Evolutionary conservation across 2,329 filamentous ascomycete species (phyloP).

Genomic region (Cytospora mali): DNA sequence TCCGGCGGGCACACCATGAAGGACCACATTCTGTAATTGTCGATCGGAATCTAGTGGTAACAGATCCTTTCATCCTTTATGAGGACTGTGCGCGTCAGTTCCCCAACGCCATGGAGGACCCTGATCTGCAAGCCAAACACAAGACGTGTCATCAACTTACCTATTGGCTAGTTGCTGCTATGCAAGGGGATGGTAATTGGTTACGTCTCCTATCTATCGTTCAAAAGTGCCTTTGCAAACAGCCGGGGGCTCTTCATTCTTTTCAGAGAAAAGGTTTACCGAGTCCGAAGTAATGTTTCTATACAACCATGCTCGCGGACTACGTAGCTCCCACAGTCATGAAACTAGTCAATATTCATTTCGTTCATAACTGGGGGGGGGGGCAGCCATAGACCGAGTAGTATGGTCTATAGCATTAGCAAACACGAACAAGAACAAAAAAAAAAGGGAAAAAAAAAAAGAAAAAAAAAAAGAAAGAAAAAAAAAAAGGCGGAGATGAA

Average conservation of each 20-base stretch:
- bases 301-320: no score
- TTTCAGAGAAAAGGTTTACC: no score
- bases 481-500: no score
- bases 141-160: conserved; percentile 1
- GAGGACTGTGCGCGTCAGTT: conserved; percentile 4
- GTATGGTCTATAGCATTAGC: background rate
- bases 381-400: background rate
- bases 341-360: background rate
- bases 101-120: background rate
- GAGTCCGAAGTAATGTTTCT: no score
- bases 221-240: no score
- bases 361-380: no score
- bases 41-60: background rate
- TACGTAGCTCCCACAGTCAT: background rate
- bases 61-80: conserved; percentile 5
- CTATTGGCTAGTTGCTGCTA: no score
- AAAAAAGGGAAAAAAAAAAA: no score
- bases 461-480: no score
- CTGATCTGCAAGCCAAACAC: background rate
- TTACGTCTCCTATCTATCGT: no score
- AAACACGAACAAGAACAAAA: background rate
- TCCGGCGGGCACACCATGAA: background rate
- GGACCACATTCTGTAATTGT: background rate
- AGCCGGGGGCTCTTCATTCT: no score
- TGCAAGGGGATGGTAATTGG: no score